Conservation (phyloP, 495 filamentous ascomycete genomes). For the Lophiotrema nucula region DNA sequence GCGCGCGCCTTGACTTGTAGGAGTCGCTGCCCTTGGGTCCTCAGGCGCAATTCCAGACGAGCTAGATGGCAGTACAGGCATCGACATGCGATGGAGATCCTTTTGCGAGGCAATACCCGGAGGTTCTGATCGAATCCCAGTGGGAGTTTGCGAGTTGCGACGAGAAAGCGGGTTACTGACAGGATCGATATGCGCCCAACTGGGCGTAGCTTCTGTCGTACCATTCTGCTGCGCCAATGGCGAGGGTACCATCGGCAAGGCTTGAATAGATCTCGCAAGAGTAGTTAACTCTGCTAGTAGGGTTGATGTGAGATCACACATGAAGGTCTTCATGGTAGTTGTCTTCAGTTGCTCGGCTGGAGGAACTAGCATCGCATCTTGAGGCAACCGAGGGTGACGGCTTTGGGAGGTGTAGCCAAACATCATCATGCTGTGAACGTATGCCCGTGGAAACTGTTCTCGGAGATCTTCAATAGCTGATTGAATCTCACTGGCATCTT, state of each 20-base stretch:
- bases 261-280: conserved; percentile 82
- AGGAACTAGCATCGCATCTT: conserved; percentile 72
- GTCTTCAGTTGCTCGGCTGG: conserved; percentile 64
- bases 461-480: conserved; percentile 57
- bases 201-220: conserved; percentile 8
- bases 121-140: conserved; percentile 48
- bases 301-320: conserved; percentile 85
- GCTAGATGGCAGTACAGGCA: conserved; percentile 58
- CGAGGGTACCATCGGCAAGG: conserved; percentile 73
- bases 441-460: conserved; percentile 69
- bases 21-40: conserved; percentile 50
- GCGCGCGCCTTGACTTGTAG: conserved; percentile 45
- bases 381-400: conserved; percentile 47
- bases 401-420: conserved; percentile 59
- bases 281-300: conserved; percentile 84
- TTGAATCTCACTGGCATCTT: conserved; percentile 53
- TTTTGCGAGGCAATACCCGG: conserved; percentile 49
- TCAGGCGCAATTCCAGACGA: conserved; percentile 50
- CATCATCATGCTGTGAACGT: conserved; percentile 75
- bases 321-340: conserved; percentile 91
- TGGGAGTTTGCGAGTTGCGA: conserved; percentile 55
- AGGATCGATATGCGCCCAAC: conserved; percentile 16
- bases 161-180: conserved; percentile 36
- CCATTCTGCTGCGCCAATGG: conserved; percentile 50
- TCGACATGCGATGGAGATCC: conserved; percentile 69